A percentile compares a stretch with the other conserved stretches of the same genome.
These are phyloP conservation scores for Ormosia semicastrata DNA, from an alignment of 306 rosid genomes.

Conservation along the genomic window DNA sequence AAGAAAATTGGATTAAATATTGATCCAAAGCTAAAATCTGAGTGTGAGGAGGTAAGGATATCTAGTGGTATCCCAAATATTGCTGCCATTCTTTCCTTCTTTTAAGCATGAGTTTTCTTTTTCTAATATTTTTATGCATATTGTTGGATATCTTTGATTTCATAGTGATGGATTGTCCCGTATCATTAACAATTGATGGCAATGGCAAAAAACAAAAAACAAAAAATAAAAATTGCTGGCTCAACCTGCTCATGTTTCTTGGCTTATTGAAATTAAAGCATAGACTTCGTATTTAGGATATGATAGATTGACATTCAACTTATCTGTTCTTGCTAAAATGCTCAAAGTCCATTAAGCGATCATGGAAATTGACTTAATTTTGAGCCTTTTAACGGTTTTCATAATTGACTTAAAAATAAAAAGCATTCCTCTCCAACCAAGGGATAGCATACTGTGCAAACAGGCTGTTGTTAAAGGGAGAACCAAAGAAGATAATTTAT, in stretches of 20 bases:
- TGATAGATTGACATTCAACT: not conserved
- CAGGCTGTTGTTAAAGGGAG: not conserved
- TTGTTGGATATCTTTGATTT: not conserved
- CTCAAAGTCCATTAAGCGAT: not conserved
- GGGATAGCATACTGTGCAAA: not conserved
- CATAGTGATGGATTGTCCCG: not conserved
- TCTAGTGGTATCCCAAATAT: not conserved
- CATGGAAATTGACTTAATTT: not conserved
- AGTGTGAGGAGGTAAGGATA: constrained; percentile 67
- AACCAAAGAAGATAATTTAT: not conserved
- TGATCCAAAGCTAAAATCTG: constrained; percentile 65
- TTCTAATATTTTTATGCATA: constrained; percentile 3
- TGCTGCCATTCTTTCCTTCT: not conserved
- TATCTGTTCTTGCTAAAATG: constrained; percentile 1
- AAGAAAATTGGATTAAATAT: constrained; percentile 56
- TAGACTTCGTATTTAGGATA: constrained; percentile 9
- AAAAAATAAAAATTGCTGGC: not conserved
- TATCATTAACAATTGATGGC: constrained; percentile 5
- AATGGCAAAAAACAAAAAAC: not conserved
- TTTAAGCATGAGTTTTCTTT: not conserved
- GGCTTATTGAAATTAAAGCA: not conserved
- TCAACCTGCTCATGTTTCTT: not conserved
- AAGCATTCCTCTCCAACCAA: not conserved
- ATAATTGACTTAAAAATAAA: not conserved
- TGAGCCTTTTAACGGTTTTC: not conserved